phyloP scores from a whole-genome alignment of 2,329 filamentous ascomycete species.

The Aspergillus ruber region DNA sequence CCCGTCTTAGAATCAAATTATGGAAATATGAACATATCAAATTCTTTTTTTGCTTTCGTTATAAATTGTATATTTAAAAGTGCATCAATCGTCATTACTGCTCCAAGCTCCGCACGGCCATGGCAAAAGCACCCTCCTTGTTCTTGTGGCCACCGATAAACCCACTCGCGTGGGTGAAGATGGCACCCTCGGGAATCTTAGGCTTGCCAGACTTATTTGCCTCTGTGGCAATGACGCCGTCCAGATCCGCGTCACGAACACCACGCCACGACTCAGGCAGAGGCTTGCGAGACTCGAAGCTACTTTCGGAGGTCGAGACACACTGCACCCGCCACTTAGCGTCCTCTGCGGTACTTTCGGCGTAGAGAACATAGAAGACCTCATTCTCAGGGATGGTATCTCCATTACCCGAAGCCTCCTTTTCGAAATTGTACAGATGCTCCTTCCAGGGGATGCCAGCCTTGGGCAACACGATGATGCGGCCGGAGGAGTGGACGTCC shows the following conservation, averaged over 20 bases:
- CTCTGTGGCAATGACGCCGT: constrained; percentile 46
- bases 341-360: constrained; percentile 67
- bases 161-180: constrained; percentile 90
- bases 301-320: constrained; percentile 76
- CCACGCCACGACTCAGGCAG: constrained; percentile 90
- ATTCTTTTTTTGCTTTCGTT: background rate
- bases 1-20: background rate
- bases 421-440: constrained; percentile 84
- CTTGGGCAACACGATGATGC: constrained; percentile 74
- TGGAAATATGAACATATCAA: background rate
- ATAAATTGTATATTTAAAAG: background rate
- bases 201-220: constrained; percentile 32
- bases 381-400: constrained; percentile 43
- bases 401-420: constrained; percentile 39
- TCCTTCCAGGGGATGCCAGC: constrained; percentile 87
- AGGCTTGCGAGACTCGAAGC: constrained; percentile 86
- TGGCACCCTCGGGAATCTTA: constrained; percentile 51
- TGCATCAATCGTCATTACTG: constrained; percentile 6
- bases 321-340: constrained; percentile 91
- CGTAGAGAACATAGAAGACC: constrained; percentile 84
- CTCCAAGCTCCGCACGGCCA: constrained; percentile 54
- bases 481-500: constrained; percentile 65
- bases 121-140: constrained; percentile 76
- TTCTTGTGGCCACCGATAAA: constrained; percentile 96
- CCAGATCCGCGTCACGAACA: constrained; percentile 77